Evolutionary conservation across 2,329 filamentous ascomycete genomes (phyloP), one percentile per base, ranked within the genome.

Genomic region (Sordariomycetes sp.): DNA sequence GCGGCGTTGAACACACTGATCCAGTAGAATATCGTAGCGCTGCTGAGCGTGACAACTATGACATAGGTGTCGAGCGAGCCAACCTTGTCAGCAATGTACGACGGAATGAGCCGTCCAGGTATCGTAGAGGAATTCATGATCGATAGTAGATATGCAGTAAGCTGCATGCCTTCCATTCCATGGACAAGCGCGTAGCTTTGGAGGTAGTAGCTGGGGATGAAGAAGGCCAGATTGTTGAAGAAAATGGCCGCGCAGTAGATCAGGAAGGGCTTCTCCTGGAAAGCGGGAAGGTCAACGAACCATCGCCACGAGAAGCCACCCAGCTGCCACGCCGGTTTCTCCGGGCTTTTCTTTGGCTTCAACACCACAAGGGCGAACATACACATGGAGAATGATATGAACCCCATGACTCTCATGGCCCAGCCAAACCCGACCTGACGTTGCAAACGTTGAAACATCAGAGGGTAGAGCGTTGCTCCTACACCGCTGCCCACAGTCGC

Each of bases 71-170:
- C 58, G 11, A 69, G 41, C 3, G 59, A 50, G 1, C 65, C 65
- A 24, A 63, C 39, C 19, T 46, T 49, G 32, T 62, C 58, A 0
- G 64, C 64, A 5, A 71, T 39, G 7, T 63, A 54, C 4, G 61
- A 61, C 1, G 66, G 68, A 1, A 68, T 45, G 1, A 72, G 51
- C 6, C 70, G 61, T 0, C 70, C 70, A 7, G 66, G 54, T 7
- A 70, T 53, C 1, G 66, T 66, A 1, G 63, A 59, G 2, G 61
- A 66, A 46, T 72, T 73, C 32, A 72, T 57, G 30, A 73, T 64
- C 3, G 69, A 53, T 5, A 73, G 49, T 17, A 72, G 53, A 38
- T 72, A 70, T 12, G 56, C 49, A 2, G 57, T 58, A 5, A 67
- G 43, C 16, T 46, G 46, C 21, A 45, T 42, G 4, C 46, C 45